Base-by-base conservation (phyloP, 179 eudicot genomes). In the Sideroxylon spinosum region DNA sequence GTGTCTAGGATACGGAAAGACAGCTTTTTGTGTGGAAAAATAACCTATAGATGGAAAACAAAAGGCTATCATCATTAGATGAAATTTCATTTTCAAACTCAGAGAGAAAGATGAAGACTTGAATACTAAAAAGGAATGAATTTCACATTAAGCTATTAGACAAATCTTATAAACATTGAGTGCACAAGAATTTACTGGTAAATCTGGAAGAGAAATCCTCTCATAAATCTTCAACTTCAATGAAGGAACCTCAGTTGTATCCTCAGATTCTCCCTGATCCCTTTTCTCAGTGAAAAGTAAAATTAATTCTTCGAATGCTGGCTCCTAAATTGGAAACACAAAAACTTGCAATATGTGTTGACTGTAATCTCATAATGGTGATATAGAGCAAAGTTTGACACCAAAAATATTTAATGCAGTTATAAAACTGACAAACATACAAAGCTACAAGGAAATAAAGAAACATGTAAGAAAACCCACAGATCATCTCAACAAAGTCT, bases 1-100 rank as follows among this genome's bases (percentile, higher is more conserved):
- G 97, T 87, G 87, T 95, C 98, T 71, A 95, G 80, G 72, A 95
- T 91, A 76, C 98, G 96, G 76, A 95, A 95, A 59, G 98, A 95
- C 52, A 95, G 83, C 87, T 93, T 93, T 85, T 89, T 95, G 87
- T 95, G 91, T 71, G 98, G 98, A 80, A 95, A 95, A 79, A 95
- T 83, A 68, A 95, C 98, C 98, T 95, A 73, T 79, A 66, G 52
- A 80, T 55, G 80, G 59, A 75, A 75, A 66, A 76, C 22, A 32
- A 71, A 56, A 64, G 50, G 50, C 53, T 37, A 37, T 37, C 44
- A 62, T 71, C 68, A 67, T 19, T 57, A 49, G 48, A 74, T 14
- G 37, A 56, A 73, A 73, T 22, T 52, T 22, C 32, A 37, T 23
- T 22, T 55, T 69, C 29, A 77, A 22, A 68, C 10, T 9, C 6